Evolutionary conservation across 1,139 yeast species (phyloP).

Genomic region (Yamadazyma dendronema): DNA sequence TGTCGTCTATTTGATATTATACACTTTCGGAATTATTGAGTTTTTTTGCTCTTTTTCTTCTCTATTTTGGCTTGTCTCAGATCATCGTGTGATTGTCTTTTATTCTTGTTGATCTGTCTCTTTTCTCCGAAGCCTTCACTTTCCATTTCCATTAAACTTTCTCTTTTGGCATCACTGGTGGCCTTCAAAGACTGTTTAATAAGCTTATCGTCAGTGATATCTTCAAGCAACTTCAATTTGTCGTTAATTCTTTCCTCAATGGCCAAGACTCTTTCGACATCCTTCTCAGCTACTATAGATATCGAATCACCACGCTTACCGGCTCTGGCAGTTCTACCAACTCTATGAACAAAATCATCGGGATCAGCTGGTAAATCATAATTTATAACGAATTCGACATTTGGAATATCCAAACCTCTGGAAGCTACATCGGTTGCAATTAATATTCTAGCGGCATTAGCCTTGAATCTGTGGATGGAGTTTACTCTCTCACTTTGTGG

Average conservation of each 20-base stretch:
- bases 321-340: constrained; percentile 99
- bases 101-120: constrained; percentile 46
- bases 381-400: constrained; percentile 84
- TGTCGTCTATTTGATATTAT: too few relatives aligned
- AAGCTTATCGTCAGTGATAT: constrained; percentile 71
- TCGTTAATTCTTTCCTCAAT: constrained; percentile 82
- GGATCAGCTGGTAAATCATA: constrained; percentile 96
- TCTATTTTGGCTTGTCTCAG: background rate
- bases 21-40: background rate
- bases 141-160: constrained; percentile 91
- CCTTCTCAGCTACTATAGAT: constrained; percentile 81
- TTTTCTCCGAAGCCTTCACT: constrained; percentile 82
- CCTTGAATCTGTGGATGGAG: constrained; percentile 87
- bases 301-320: constrained; percentile 63
- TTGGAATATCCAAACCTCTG: constrained; percentile 95
- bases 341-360: constrained; percentile 94
- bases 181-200: constrained; percentile 66
- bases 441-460: constrained; percentile 87
- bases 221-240: constrained; percentile 72
- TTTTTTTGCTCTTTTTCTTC: background rate
- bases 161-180: constrained; percentile 82
- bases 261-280: constrained; percentile 74
- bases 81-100: background rate
- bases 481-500: constrained; percentile 89
- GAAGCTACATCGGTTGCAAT: constrained; percentile 97